Conservation (phyloP, 1,284 basidiomycete species). For the Testicularia cyperi region DNA sequence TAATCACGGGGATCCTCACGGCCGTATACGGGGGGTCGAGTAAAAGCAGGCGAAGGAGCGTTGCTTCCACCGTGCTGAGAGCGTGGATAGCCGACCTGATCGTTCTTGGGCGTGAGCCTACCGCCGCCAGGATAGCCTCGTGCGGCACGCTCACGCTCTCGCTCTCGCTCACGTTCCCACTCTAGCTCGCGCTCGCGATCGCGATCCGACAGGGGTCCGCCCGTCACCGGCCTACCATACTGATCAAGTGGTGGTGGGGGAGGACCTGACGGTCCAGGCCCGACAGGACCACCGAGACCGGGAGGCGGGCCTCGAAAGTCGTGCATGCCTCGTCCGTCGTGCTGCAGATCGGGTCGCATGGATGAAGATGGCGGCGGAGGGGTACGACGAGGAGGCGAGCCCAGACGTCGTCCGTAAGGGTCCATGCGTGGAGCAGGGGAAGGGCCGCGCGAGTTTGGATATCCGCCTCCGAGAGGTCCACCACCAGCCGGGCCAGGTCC, state of each 20-base stretch:
- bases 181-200: constrained; percentile 41
- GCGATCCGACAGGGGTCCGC: constrained; percentile 30
- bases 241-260: constrained; percentile 30
- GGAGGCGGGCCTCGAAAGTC: constrained; percentile 1
- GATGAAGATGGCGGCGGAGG: constrained; percentile 23
- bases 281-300: no score
- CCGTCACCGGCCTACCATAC: constrained; percentile 34
- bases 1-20: constrained; percentile 33
- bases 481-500: constrained; percentile 1
- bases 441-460: constrained; percentile 31
- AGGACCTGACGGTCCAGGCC: no score
- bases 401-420: constrained; percentile 28
- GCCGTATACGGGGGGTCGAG: constrained; percentile 30
- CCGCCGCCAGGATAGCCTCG: constrained; percentile 30
- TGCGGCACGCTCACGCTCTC: constrained; percentile 29
- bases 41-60: constrained; percentile 36
- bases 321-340: constrained; percentile 22
- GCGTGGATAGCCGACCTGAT: constrained; percentile 22
- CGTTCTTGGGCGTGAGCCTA: constrained; percentile 39
- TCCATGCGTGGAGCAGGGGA: constrained; percentile 31
- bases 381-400: constrained; percentile 33
- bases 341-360: no score
- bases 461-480: constrained; percentile 17
- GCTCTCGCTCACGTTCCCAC: constrained; percentile 37
- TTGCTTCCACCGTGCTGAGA: constrained; percentile 44